Evolutionary conservation across 257 asterid genomes (phyloP).

Genomic region (Eucommia ulmoides): DNA sequence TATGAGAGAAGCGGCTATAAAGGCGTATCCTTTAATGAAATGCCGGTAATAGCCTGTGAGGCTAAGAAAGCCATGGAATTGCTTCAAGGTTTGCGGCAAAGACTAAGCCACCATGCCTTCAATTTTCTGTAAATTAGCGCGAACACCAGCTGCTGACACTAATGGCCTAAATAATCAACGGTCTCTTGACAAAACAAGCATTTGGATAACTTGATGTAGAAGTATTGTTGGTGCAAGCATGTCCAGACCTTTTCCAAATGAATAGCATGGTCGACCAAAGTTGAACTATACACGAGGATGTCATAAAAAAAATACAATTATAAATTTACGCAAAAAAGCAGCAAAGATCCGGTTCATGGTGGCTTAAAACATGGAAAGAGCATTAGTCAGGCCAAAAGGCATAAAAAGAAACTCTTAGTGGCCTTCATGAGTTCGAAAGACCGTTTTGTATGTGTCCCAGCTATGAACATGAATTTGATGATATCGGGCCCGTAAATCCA

Average conservation of each 20-base stretch:
- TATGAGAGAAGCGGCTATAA: not conserved
- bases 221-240: not conserved
- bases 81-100: too few relatives aligned
- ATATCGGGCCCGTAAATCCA: not conserved
- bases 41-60: not conserved
- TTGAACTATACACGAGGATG: not conserved
- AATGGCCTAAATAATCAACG: too few relatives aligned
- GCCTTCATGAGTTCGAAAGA: not conserved
- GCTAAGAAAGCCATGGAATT: not conserved
- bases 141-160: too few relatives aligned
- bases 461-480: not conserved
- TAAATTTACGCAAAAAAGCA: not conserved
- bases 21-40: not conserved
- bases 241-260: not conserved
- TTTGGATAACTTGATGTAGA: not conserved
- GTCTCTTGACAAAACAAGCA: too few relatives aligned
- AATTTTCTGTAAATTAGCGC: too few relatives aligned
- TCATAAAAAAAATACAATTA: not conserved
- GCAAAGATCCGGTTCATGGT: not conserved
- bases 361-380: not conserved
- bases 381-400: constrained; percentile 2
- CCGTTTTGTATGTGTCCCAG: not conserved
- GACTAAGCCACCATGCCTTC: too few relatives aligned
- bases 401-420: constrained; percentile 4
- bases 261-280: not conserved